Base-by-base conservation (phyloP, 2,329 filamentous ascomycete genomes). In the Trichoderma koningii region DNA sequence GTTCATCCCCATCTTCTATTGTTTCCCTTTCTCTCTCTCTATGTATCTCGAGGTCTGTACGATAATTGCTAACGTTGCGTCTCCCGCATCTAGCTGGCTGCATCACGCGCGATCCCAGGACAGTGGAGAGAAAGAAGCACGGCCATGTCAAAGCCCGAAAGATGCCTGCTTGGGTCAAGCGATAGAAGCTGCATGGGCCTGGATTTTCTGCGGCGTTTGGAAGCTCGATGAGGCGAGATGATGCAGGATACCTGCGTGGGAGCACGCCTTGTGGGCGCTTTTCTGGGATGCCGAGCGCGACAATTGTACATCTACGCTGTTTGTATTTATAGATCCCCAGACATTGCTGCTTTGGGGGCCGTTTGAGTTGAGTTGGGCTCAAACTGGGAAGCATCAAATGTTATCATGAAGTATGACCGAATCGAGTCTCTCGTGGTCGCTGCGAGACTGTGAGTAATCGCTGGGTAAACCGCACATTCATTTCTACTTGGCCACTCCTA, bases 111-210 rank as follows among this genome's bases (percentile, higher is more conserved):
- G 94, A 99, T 81, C 86, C 89, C 65, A 92, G 94, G 81, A 88
- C 84, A 74, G 96, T 99, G 71, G 95, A 99, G 81, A 94, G 95
- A 77, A 99, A 99, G 89, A 98, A 99, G 86, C 87, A 92, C 65
- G 96, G 95, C 71, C 92, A 92, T 74, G 79, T 96, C 81, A 99
- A 99, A 85, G 94, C 95, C 66, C 91, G 95, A 80, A 99, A 99
- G 88, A 96, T 90, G 87, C 94, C 94, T 67, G 86, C 95, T 73
- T 99, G 96, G 95, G 93, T 98, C 84, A 98, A 97, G 87, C 81
- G 85, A 80, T 87, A 83, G 60, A 55, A 28, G 28, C 55, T 55
- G 30, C 6, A 26, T 47, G 51, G 52, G 21, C 45, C 30, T 38
- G 26, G 28, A 48, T 50, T 23, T 48, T 23, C 28, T 50, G 53